Percentiles rank a stretch among this genome's conserved stretches.
These are phyloP conservation scores for Aspergillus floridensis DNA, from an alignment of 2,329 filamentous ascomycete genomes.

Conservation along the genomic window DNA sequence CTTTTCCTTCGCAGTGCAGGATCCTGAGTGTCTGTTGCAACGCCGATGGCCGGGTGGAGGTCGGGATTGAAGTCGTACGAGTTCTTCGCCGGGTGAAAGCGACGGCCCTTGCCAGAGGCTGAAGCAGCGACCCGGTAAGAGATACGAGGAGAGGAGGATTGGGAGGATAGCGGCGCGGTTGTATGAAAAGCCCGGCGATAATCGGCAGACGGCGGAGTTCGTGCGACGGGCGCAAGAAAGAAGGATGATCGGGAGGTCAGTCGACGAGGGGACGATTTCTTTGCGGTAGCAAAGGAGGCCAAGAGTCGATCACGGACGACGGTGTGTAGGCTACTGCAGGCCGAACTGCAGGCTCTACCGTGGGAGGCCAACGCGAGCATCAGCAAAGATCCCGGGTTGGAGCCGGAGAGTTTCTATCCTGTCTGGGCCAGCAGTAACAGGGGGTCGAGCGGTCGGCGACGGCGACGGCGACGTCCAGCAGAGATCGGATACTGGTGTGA, in stretches of 20 bases:
- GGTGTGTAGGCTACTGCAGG: conserved; percentile 34
- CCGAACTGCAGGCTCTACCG: conserved; percentile 33
- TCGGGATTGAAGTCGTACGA: conserved; percentile 68
- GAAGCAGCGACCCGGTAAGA: conserved; percentile 72
- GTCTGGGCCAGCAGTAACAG: conserved; percentile 12
- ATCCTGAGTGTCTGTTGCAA: conserved; percentile 31
- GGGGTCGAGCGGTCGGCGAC: neutral
- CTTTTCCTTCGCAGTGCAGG: conserved; percentile 59
- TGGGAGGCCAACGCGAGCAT: conserved; percentile 33
- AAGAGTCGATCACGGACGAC: conserved; percentile 23
- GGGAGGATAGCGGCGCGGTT: conserved; percentile 25
- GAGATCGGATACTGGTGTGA: neutral
- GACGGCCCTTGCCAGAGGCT: conserved; percentile 69
- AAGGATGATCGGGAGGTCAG: conserved; percentile 10
- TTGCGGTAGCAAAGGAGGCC: conserved; percentile 15
- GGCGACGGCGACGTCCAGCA: neutral
- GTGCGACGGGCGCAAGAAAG: conserved; percentile 1
- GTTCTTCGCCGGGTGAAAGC: conserved; percentile 66
- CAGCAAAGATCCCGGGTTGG: conserved; percentile 23
- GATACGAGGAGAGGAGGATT: conserved; percentile 41
- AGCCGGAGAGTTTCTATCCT: conserved; percentile 14
- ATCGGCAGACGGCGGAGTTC: conserved; percentile 4
- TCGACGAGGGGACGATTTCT: conserved; percentile 11
- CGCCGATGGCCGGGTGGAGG: conserved; percentile 36
- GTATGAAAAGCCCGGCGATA: conserved; percentile 29